Evolutionary conservation across 306 rosid species (phyloP), one percentile per base, ranked within the genome.

Genomic region (Astragalus membranaceus): DNA sequence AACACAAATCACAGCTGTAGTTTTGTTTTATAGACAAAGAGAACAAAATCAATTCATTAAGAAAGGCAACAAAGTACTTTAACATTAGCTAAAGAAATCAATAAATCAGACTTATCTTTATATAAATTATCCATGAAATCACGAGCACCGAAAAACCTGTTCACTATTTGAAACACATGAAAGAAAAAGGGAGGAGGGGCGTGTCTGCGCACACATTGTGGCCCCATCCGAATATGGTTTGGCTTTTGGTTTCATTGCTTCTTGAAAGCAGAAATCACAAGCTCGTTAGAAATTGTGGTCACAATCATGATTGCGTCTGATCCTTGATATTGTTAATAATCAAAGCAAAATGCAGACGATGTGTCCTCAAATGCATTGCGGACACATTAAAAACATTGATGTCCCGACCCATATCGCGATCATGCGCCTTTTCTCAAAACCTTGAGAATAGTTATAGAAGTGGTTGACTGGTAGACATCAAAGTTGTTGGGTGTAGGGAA

Each of bases 11-110:
- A 26, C 65, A 69, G 10, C 48, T 12, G 68, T 14, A 47, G 54
- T 52, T 69, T 65, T 58, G 47, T 36, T 75, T 58, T 9, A 80
- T 48, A 75, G 52, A 55, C 52, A 35, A 32, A 50, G 14, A 44
- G 15, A 60, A 57, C 15, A 49, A 6, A 65, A 58, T 10, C 43
- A 20, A 57, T 59, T 55, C 42, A 17, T 26, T 15, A 36, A 20
- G 33, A 48, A 64, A 23, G 42, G 20, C n/a, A 65, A 50, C 23
- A 23, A 35, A 0, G n/a, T 70, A 32, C 55, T 56, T 16, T 12
- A 29, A 15, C 62, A 47, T 36, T 72, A 30, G 16, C 64, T 59
- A 51, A 36, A 60, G 54, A 15, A 41, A 26, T 10, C 12, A 33
- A 49, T 75, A 64, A 64, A 55, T 14, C 62, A 58, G 65, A 71